Conservation (phyloP, 2,329 filamentous ascomycete genomes). For the Tolypocladium cylindrosporum region DNA sequence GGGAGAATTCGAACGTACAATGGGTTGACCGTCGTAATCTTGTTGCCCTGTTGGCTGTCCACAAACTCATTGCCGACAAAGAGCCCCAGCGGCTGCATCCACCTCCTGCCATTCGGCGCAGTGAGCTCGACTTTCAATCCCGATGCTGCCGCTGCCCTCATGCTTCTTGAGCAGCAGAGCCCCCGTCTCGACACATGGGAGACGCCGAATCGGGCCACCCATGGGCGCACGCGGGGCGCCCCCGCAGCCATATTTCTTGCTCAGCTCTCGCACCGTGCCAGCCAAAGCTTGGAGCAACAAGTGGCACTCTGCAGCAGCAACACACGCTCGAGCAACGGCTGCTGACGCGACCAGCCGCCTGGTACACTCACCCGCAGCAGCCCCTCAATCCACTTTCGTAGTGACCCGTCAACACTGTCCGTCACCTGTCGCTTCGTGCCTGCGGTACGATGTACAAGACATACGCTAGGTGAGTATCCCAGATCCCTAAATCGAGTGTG, state of each 20-base stretch:
- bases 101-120: not conserved
- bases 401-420: not conserved
- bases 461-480: not conserved
- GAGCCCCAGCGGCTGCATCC: slow-evolving; percentile 52
- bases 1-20: slow-evolving; percentile 13
- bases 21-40: slow-evolving; percentile 50
- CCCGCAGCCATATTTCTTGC: not conserved
- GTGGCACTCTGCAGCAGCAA: not conserved
- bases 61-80: slow-evolving; percentile 75
- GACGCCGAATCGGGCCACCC: not conserved
- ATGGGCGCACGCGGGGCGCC: not conserved
- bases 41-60: slow-evolving; percentile 43
- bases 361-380: not conserved
- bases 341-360: not conserved
- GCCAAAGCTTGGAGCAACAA: not conserved
- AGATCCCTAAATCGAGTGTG: not conserved
- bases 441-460: too few species aligned
- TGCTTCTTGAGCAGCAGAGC: not conserved
- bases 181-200: too few species aligned
- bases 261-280: not conserved
- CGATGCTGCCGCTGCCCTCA: not conserved
- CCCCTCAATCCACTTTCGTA: not conserved
- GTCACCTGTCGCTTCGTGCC: not conserved
- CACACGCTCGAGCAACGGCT: not conserved
- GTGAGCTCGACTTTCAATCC: not conserved